Evolutionary conservation across 495 filamentous ascomycete genomes (phyloP), one percentile per base, ranked within the genome.

Genomic region (Neurospora terricola): DNA sequence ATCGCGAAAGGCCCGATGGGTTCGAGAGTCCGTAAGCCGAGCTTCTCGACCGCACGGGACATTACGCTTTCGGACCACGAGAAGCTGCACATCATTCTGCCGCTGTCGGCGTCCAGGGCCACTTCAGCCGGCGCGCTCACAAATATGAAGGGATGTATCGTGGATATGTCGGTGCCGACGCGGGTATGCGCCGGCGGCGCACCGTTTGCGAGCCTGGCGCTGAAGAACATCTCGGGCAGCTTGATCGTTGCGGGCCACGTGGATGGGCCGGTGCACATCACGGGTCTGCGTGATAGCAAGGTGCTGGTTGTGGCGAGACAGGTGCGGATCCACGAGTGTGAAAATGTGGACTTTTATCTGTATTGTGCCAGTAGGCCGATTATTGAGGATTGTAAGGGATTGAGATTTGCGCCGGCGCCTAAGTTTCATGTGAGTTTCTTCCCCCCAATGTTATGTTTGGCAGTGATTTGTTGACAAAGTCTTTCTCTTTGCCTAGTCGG

Each of bases 311-410:
- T 88, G 5, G 91, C 91, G 69, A 87, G 91, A 18, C 96, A 99
- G 78, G 91, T 97, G 76, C 88, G 96, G 21, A 94, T 99, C 85
- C 96, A 99, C 75, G 89, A 94, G 71, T 96, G 92, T 77, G 84
- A 83, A 38, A 86, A 92, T 70, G 90, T 94, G 12, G 90, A 92
- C 72, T 83, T 99, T 40, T 98, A 97, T 80, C 85, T 98, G 62
- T 88, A 90, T 71, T 94, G 91, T 76, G 83, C 85, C 1, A 96
- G 93, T 77, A 89, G 92, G 72, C 96, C 96, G 3, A 97, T 99
- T 75, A 95, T 99, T 70, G 96, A 99, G 80, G 91, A 94, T 74
- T 98, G 94, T 76, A 87, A 81, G 43, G 86, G 85, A 59, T 86
- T 99, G 77, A 84, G 90, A 43, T 98, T 99, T 80, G 90, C 92